These are phyloP conservation scores for Allium cepa DNA, from an alignment of 106 monocot genomes.

Conservation along the genomic window DNA sequence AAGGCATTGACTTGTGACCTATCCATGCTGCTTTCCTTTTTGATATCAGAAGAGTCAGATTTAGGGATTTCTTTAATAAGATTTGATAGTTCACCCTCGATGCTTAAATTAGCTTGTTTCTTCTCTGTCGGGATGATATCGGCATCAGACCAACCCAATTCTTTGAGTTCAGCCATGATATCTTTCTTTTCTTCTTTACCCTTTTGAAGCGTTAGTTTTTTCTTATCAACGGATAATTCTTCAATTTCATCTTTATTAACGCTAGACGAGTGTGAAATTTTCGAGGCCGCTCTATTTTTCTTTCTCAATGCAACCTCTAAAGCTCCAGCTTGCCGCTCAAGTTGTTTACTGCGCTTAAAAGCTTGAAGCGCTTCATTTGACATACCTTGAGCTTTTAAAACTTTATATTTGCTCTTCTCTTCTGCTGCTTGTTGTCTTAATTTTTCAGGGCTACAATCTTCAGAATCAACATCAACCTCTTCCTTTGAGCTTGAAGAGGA, in stretches of 20 bases:
- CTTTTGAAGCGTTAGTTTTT: slow-evolving; percentile 17
- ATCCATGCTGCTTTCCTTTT: slow-evolving; percentile 35
- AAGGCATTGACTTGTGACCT: slow-evolving; percentile 65
- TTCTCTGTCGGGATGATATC: slow-evolving; percentile 60
- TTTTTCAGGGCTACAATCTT: slow-evolving; percentile 50
- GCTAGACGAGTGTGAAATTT: slow-evolving; percentile 25
- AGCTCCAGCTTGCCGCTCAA: slow-evolving; percentile 84
- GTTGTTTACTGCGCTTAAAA: slow-evolving; percentile 79
- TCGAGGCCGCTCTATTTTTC: slow-evolving; percentile 53
- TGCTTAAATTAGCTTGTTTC: slow-evolving; percentile 39
- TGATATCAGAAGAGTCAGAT: slow-evolving; percentile 23
- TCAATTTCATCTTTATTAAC: slow-evolving; percentile 22
- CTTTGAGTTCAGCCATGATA: slow-evolving; percentile 62
- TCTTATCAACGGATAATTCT: slow-evolving; percentile 15
- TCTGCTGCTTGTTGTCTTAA: slow-evolving; percentile 70
- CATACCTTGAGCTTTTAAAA: slow-evolving; percentile 78
- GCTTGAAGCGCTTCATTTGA: slow-evolving; percentile 75
- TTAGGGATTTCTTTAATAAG: slow-evolving; percentile 49
- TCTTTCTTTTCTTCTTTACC: slow-evolving; percentile 48
- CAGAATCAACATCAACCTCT: slow-evolving; percentile 22
- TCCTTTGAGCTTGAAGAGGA: slow-evolving; percentile 26
- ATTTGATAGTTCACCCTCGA: slow-evolving; percentile 79
- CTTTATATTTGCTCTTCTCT: slow-evolving; percentile 74
- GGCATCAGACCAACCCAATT: slow-evolving; percentile 87
- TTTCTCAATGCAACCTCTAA: slow-evolving; percentile 70